phyloP scores from a whole-genome alignment of 495 filamentous ascomycete species.

The Penicillium riverlandense region DNA sequence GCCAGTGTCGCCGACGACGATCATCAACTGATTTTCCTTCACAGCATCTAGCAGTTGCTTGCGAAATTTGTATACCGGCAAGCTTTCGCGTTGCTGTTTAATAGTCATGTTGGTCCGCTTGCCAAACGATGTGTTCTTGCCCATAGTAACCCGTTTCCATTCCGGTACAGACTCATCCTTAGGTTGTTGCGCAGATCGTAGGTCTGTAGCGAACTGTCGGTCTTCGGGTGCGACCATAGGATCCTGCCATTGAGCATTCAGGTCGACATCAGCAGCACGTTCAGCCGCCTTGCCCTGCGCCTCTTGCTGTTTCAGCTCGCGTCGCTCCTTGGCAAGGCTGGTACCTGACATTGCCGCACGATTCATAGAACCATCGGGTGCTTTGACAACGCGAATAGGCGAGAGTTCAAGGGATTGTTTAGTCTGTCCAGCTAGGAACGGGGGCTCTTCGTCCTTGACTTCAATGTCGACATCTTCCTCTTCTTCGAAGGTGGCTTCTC shows the following conservation, averaged over 20 bases:
- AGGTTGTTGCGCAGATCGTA: slow-evolving; percentile 51
- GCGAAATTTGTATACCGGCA: slow-evolving; percentile 88
- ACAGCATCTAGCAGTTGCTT: slow-evolving; percentile 86
- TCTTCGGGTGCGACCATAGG: slow-evolving; percentile 83
- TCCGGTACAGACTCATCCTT: slow-evolving; percentile 72
- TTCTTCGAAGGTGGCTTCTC: slow-evolving; percentile 83
- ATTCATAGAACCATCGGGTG: slow-evolving; percentile 92
- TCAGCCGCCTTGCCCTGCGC: slow-evolving; percentile 75
- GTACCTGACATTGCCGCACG: slow-evolving; percentile 92
- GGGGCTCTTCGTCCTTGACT: slow-evolving; percentile 90
- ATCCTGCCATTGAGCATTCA: slow-evolving; percentile 92
- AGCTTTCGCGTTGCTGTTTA: slow-evolving; percentile 84
- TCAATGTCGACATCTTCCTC: slow-evolving; percentile 98
- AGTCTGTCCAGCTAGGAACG: slow-evolving; percentile 92
- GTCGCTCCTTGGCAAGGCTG: slow-evolving; percentile 79
- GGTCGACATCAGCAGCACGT: slow-evolving; percentile 71
- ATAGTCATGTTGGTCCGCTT: slow-evolving; percentile 88
- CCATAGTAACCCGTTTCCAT: slow-evolving; percentile 83
- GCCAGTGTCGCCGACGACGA: slow-evolving; percentile 96
- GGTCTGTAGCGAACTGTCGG: slow-evolving; percentile 78
- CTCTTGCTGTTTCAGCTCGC: slow-evolving; percentile 84
- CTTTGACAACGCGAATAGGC: slow-evolving; percentile 93
- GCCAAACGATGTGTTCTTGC: slow-evolving; percentile 75
- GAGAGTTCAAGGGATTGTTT: slow-evolving; percentile 92
- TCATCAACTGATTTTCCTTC: slow-evolving; percentile 77